Base-by-base conservation (phyloP, 2,329 filamentous ascomycete species). In the Fusarium sublunatum region DNA sequence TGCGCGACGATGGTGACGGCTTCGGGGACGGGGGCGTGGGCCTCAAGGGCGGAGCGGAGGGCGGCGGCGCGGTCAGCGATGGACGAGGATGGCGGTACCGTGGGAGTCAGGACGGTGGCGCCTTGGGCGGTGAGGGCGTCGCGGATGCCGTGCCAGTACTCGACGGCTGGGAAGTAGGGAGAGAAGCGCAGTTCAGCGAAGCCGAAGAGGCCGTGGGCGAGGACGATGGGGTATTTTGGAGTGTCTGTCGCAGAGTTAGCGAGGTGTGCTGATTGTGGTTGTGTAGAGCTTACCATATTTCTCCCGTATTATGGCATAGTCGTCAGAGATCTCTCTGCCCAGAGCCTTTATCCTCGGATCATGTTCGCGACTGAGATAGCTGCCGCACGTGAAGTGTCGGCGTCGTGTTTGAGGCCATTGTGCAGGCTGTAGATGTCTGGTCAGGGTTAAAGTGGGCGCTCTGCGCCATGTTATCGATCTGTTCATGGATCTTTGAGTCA, bases 1-100 rank as follows among this genome's bases (percentile, higher is more conserved):
- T 93, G 90, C 36, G 86, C 86, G 19, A 93, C 82, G 57, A 97
- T 91, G 72, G 91, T 92, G 64, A 97, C 91, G 46, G 88, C 62
- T 22, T 62, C 49, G 12, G 56, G 62, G 11, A 46, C 36, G 2
- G 82, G 79, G 9, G 74, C 76, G 31, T 75, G 72, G 22, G 74
- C 69, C 43, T 79, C 79, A 56, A 89, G 88, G 61, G 84, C 80
- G 61, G 77, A 70, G 29, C 81, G 81, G n/a, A 90, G 80, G 66
- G 81, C 81, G 55, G 81, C 80, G 25, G 87, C 87, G 52, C 87
- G 83, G 58, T 83, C 79, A 73, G 86, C 82, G 70, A 90, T 88
- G 54, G 81, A 85, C 34, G 82, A 82, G 4, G 84, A 85, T 10
- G 87, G 82, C 5, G 87, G 87, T 2, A 90, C 87, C 2, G 82